Base-by-base conservation (phyloP, 352 stramenopile species). In the Globisporangium splendens region DNA sequence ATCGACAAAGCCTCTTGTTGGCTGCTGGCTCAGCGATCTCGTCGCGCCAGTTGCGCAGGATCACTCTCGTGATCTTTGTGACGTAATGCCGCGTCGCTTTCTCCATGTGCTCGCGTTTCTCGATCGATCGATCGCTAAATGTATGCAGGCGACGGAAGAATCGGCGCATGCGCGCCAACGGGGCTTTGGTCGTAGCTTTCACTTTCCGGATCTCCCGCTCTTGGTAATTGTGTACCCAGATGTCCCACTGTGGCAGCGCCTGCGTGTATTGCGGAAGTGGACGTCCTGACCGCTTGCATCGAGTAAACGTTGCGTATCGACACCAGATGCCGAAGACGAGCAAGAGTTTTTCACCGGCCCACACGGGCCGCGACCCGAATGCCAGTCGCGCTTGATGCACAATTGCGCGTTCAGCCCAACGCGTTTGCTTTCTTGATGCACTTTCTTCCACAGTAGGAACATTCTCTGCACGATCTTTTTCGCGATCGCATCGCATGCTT, bases 211-310 rank as follows among this genome's bases (percentile, higher is more conserved):
- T 69, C 56, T 91, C 77, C 1, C 82, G 79, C 43, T 89, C 81
- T 35, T 89, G 81, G 63, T 91, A 88, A 48, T 88, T 87, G 63
- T 86, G 71, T 20, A 89, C 54, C 79, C 81, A 91, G 5, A 87
- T 65, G 49, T 88, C 83, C 83, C 83, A 93, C 8, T 84, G 70
- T 14, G 79, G 69, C 38, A 88, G 70, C 1, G 79, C 44, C 20
- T 68, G 64, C 10, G 65, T 5, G 47, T 83, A 90, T 12, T 55
- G 61, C 0, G 80, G 80, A 33, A 90, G 51, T 12, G 79, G 77
- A 2, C 77, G 55, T 14, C 75, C 75, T 0, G 76, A 63, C 0
- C 79, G 68, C 21, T 75, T 84, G 55, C 73, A 79, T 1, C 80
- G 72, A 28, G 58, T 65, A 57, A 91, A 93, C 17, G 72, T 63